Evolutionary conservation across 345 rosid species (phyloP).

Genomic region (Zanthoxylum bungeanum): DNA sequence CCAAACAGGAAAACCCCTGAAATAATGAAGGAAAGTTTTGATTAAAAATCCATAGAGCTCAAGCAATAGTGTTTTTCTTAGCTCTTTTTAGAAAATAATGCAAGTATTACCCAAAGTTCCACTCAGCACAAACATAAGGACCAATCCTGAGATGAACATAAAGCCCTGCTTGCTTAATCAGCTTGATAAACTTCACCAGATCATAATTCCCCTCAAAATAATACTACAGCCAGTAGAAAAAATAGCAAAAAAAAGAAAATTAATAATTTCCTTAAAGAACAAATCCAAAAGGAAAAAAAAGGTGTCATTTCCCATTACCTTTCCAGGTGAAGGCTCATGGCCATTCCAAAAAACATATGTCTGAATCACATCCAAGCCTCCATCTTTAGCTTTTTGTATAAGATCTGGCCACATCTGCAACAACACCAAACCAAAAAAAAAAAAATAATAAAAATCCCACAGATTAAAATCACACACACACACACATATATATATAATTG

Average conservation of each 20-base stretch:
- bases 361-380: slow-evolving; percentile 96
- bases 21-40: slow-evolving; percentile 17
- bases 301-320: slow-evolving; percentile 40
- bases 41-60: slow-evolving; percentile 3
- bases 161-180: slow-evolving; percentile 80
- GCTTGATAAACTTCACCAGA: slow-evolving; percentile 83
- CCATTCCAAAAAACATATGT: slow-evolving; percentile 99
- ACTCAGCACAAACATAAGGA: slow-evolving; percentile 98
- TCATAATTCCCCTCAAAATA: slow-evolving; percentile 86
- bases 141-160: slow-evolving; percentile 95
- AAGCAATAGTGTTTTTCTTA: neutral
- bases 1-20: slow-evolving; percentile 99
- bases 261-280: neutral
- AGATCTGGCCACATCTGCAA: slow-evolving; percentile 99
- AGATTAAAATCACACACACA: neutral
- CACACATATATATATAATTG: neutral
- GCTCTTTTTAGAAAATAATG: neutral
- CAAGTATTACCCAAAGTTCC: slow-evolving; percentile 88
- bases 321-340: slow-evolving; percentile 89
- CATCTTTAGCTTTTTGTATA: slow-evolving; percentile 88
- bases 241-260: neutral
- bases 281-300: slow-evolving; percentile 3
- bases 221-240: slow-evolving; percentile 47
- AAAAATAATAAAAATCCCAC: too few relatives aligned
- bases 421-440: neutral